These are phyloP conservation scores for Auricularia auricula-judae DNA, from an alignment of 768 basidiomycete species.

Conservation along the genomic window DNA sequence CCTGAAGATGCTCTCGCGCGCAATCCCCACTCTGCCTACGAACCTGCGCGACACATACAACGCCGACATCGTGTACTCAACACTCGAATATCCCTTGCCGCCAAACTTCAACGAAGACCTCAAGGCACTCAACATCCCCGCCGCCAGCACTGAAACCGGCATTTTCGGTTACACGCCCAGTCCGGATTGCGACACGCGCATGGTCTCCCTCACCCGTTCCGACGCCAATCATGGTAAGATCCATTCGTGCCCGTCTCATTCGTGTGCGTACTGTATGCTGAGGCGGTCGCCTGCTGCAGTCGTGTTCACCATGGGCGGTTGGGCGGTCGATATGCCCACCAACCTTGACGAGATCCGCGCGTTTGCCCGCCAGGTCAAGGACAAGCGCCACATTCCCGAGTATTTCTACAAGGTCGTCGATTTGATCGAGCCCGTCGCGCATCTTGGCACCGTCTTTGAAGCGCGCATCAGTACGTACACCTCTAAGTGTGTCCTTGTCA, in stretches of 20 bases:
- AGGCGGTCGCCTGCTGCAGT: not conserved
- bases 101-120: constrained; percentile 10
- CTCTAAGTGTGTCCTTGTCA: too few species aligned
- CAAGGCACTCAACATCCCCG: not conserved
- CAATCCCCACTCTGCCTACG: constrained; percentile 3
- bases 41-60: constrained; percentile 14
- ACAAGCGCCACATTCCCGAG: constrained; percentile 14
- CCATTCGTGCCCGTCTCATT: not conserved
- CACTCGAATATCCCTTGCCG: constrained; percentile 11
- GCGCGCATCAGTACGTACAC: not conserved
- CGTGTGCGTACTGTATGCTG: not conserved
- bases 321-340: constrained; percentile 1
- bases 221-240: not conserved
- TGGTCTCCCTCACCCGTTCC: not conserved
- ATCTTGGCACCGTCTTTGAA: constrained; percentile 9
- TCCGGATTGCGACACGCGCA: too few species aligned
- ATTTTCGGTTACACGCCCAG: too few species aligned
- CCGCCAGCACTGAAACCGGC: too few species aligned
- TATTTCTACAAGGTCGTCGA: constrained; percentile 19
- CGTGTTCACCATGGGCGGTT: not conserved
- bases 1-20: constrained; percentile 16
- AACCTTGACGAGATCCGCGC: constrained; percentile 1
- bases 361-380: not conserved
- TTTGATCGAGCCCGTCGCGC: constrained; percentile 17
- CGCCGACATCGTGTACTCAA: constrained; percentile 14